These are phyloP conservation scores for Aspergillus thermomutatus DNA, from an alignment of 2,329 filamentous ascomycete genomes.

Conservation along the genomic window DNA sequence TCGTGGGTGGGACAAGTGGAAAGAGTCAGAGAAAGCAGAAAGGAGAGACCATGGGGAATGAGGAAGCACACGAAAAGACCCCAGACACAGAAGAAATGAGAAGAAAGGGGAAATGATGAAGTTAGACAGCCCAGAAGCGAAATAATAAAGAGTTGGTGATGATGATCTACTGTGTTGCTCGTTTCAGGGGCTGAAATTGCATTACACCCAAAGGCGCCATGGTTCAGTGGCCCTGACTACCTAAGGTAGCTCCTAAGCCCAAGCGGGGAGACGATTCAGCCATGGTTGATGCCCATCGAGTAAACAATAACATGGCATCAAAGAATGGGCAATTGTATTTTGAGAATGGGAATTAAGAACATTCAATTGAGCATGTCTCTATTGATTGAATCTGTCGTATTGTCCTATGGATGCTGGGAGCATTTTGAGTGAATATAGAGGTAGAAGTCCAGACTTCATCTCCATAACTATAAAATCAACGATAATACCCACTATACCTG, in stretches of 20 bases:
- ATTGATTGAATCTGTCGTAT: background rate
- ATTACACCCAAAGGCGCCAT: constrained; percentile 17
- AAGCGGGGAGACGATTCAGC: background rate
- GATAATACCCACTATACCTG: background rate
- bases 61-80: background rate
- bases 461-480: background rate
- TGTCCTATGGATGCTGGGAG: background rate
- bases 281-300: background rate
- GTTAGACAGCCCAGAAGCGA: background rate
- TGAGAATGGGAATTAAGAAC: background rate
- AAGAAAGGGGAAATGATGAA: constrained; percentile 5
- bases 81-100: background rate
- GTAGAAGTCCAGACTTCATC: background rate
- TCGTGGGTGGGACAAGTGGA: background rate
- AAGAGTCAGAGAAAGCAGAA: background rate
- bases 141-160: constrained; percentile 8
- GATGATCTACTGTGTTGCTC: constrained; percentile 16
- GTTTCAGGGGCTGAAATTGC: constrained; percentile 23
- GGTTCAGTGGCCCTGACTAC: constrained; percentile 6
- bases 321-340: background rate
- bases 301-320: background rate
- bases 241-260: background rate
- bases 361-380: background rate
- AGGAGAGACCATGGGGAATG: background rate
- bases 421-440: background rate